Conservation (phyloP, 2,329 filamentous ascomycete genomes). For the Phyllosticta citrichinensis region DNA sequence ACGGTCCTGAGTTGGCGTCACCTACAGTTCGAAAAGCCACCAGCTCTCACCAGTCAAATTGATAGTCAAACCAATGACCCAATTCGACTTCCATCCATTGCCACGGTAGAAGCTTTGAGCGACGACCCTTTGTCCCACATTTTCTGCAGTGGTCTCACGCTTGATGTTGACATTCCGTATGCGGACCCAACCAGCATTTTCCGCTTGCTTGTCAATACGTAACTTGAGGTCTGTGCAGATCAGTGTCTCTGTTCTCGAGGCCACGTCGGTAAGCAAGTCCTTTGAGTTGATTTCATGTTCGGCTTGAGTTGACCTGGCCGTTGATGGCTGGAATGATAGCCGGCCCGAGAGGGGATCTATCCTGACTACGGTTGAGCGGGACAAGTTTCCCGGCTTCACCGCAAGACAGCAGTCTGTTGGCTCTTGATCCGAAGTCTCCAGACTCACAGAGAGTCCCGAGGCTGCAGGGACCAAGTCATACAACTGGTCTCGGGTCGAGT, state of each 20-base stretch:
- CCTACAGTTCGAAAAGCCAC: slow-evolving; percentile 25
- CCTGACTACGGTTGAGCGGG: slow-evolving; percentile 47
- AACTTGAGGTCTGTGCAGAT: slow-evolving; percentile 53
- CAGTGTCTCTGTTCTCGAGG: slow-evolving; percentile 49
- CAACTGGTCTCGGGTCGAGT: slow-evolving; percentile 54
- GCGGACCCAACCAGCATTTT: slow-evolving; percentile 54
- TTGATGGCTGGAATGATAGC: slow-evolving; percentile 56
- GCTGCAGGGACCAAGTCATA: slow-evolving; percentile 46
- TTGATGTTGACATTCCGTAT: slow-evolving; percentile 33
- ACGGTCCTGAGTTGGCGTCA: neutral
- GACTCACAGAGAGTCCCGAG: slow-evolving; percentile 47
- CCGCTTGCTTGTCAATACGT: slow-evolving; percentile 50
- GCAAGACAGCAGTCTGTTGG: slow-evolving; percentile 58
- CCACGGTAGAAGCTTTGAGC: slow-evolving; percentile 61
- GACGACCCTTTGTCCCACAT: slow-evolving; percentile 44
- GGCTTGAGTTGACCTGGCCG: slow-evolving; percentile 31
- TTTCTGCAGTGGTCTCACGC: slow-evolving; percentile 24
- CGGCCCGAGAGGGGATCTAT: slow-evolving; percentile 73
- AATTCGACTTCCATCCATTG: slow-evolving; percentile 59
- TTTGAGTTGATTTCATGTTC: slow-evolving; percentile 57
- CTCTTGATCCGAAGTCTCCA: slow-evolving; percentile 50
- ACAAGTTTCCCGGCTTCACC: slow-evolving; percentile 58
- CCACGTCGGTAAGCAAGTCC: slow-evolving; percentile 48
- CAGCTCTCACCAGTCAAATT: slow-evolving; percentile 26
- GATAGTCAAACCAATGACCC: slow-evolving; percentile 55